Conservation (phyloP, 495 filamentous ascomycete species). For the Penicillium lagena region DNA sequence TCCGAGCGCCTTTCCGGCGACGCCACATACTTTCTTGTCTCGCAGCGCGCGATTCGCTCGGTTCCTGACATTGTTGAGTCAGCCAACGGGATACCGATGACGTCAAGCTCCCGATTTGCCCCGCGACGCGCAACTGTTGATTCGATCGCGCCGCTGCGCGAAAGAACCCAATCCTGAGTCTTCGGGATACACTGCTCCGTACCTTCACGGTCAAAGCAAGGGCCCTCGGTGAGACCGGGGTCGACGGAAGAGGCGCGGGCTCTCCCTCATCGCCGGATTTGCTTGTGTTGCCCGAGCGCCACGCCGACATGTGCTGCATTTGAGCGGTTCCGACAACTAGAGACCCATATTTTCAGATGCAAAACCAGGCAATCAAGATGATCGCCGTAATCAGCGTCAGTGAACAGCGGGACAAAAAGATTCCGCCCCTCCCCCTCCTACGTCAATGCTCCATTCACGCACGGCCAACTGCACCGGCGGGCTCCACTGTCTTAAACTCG, state of each 20-base stretch:
- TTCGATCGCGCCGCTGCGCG: neutral
- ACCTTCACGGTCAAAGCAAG: neutral
- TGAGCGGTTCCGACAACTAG: too few relatives aligned
- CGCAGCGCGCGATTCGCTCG: neutral
- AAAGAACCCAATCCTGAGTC: neutral
- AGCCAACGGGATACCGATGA: constrained; percentile 6
- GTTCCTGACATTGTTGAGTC: constrained; percentile 12
- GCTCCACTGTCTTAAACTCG: constrained; percentile 7
- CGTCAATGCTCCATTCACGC: constrained; percentile 4
- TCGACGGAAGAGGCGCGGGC: neutral
- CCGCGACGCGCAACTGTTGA: constrained; percentile 1
- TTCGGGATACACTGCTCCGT: constrained; percentile 7
- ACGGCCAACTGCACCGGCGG: neutral
- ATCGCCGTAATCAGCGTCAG: neutral
- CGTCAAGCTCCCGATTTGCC: constrained; percentile 9
- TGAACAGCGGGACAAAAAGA: neutral
- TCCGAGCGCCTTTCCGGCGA: neutral
- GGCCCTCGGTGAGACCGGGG: neutral
- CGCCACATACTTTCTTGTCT: neutral
- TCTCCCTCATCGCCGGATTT: neutral
- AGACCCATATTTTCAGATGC: too few relatives aligned
- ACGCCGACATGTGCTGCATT: constrained; percentile 2
- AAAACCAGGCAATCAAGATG: too few relatives aligned
- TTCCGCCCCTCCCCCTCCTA: neutral
- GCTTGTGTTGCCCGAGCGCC: neutral